Conservation (phyloP, 768 basidiomycete species). For the Rhizopogon rudus region DNA sequence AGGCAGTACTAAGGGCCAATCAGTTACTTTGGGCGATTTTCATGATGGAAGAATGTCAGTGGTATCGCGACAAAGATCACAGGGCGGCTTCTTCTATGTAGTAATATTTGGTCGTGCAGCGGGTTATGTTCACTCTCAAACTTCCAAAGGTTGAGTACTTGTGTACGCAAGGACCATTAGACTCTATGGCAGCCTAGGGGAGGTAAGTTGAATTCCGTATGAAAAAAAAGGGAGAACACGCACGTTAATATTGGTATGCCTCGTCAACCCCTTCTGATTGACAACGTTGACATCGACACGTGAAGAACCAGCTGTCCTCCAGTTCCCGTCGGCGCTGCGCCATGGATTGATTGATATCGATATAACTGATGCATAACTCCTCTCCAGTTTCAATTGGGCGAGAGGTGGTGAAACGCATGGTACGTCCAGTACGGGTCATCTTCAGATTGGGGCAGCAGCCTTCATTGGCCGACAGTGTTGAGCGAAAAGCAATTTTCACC, state of each 20-base stretch:
- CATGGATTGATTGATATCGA: conserved; percentile 29
- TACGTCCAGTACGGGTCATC: conserved; percentile 40
- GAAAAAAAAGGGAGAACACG: neutral
- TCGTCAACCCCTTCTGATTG: conserved; percentile 10
- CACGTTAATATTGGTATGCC: neutral
- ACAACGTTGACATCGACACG: conserved; percentile 46
- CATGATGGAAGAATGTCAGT: too few species aligned
- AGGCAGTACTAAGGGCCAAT: too few species aligned
- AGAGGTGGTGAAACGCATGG: conserved; percentile 42
- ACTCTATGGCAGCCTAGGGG: neutral
- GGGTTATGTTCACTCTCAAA: too few species aligned
- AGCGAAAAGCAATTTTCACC: neutral
- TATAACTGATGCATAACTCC: conserved; percentile 57
- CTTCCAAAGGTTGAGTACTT: too few species aligned
- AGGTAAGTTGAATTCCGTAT: neutral
- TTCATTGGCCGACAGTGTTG: conserved; percentile 16
- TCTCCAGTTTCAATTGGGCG: conserved; percentile 41
- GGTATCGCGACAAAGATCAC: neutral
- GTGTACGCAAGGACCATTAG: too few species aligned
- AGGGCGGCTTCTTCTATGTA: neutral
- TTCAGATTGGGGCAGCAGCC: conserved; percentile 50
- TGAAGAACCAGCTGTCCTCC: conserved; percentile 52
- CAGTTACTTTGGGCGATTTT: too few species aligned
- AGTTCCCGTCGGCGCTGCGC: conserved; percentile 36
- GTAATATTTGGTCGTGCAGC: neutral